A percentile compares a stretch with the other conserved stretches of the same genome.
phyloP scores from a whole-genome alignment of 1,139 yeast genomes.

The Saccharomycopsis hybrid region DNA sequence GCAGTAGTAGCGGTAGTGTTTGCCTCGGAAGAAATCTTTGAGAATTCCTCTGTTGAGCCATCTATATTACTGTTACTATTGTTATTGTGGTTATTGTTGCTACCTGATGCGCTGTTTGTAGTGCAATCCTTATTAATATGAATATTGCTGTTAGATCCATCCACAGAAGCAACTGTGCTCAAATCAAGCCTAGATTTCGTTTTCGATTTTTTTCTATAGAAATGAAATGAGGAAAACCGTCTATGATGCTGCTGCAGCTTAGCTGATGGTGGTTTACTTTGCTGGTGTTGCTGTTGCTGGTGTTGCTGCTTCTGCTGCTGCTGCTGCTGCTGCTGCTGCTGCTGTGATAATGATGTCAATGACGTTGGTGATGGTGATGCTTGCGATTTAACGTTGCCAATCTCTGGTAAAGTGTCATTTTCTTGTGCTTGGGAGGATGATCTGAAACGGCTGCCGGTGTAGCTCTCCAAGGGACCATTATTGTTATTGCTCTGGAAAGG shows the following conservation, averaged over 20 bases:
- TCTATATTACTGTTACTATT: no score
- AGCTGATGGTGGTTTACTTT: no score
- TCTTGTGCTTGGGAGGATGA: no score
- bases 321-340: background rate
- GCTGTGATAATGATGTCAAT: background rate
- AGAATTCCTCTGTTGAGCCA: no score
- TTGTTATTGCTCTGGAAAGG: no score
- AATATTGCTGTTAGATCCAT: background rate
- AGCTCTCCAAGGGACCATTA: no score
- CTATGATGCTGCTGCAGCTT: no score
- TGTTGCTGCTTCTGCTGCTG: background rate
- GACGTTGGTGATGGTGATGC: background rate
- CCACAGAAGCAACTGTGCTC: background rate
- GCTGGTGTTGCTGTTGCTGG: background rate
- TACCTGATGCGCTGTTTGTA: background rate
- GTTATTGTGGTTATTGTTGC: background rate
- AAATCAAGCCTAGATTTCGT: background rate
- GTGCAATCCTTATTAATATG: background rate
- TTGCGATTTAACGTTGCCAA: no score
- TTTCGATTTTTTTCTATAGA: conserved; percentile 7
- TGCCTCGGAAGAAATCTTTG: no score
- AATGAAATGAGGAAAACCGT: conserved; percentile 12
- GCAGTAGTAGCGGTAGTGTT: no score
- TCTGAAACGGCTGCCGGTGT: no score
- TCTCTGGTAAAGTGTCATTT: no score